Evolutionary conservation across 75 land plant species (phyloP).

Genomic region (Sequoia sempervirens): DNA sequence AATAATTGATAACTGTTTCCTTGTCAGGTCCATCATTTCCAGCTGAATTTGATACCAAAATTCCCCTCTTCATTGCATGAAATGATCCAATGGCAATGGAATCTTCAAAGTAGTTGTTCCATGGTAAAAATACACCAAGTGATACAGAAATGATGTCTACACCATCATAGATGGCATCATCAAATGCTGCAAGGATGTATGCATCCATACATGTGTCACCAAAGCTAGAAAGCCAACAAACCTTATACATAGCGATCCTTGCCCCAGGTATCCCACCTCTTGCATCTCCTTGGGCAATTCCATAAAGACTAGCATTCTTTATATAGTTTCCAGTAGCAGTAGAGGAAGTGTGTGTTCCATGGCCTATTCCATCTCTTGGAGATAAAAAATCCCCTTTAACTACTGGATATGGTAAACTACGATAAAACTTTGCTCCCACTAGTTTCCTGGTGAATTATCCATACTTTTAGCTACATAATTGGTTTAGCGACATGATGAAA

Average conservation of each 20-base stretch:
- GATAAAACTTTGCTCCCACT: slow-evolving; percentile 17
- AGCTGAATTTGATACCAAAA: no score
- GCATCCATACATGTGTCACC: slow-evolving; percentile 67
- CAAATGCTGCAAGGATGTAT: background rate
- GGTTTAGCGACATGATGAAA: no score
- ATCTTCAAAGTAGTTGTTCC: slow-evolving; percentile 32
- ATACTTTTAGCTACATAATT: no score
- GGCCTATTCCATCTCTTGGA: slow-evolving; percentile 13
- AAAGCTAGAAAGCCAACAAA: slow-evolving; percentile 50
- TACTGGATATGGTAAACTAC: background rate
- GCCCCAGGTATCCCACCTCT: slow-evolving; percentile 73
- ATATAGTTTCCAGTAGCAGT: no score
- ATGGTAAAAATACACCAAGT: slow-evolving; percentile 38
- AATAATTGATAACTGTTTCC: no score
- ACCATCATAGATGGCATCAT: slow-evolving; percentile 24
- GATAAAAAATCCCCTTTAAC: background rate
- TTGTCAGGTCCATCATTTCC: no score
- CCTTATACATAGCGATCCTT: slow-evolving; percentile 75
- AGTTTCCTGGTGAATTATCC: slow-evolving; percentile 14
- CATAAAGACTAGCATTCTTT: no score
- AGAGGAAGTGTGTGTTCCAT: background rate
- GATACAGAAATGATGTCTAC: slow-evolving; percentile 64
- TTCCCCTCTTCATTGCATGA: no score
- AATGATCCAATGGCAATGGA: slow-evolving; percentile 25
- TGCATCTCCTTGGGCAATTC: slow-evolving; percentile 41